phyloP scores from a whole-genome alignment of 139 green algal species.

The Ulvella scutata region DNA sequence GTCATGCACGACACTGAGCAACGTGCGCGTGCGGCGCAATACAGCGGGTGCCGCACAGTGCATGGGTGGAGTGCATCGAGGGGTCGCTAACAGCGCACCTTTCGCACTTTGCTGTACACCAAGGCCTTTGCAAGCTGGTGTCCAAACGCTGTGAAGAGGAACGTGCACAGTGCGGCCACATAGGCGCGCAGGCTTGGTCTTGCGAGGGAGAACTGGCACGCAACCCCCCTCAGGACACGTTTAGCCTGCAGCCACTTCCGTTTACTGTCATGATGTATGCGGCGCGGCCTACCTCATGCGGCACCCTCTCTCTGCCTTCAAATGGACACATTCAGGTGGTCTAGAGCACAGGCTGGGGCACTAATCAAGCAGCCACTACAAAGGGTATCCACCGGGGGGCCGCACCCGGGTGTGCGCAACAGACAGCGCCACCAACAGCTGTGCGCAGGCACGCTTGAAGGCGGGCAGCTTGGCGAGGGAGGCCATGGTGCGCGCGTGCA shows the following conservation, averaged over 20 bases:
- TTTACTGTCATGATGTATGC: background rate
- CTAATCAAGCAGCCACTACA: too few relatives aligned
- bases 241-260: too few relatives aligned
- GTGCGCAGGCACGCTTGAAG: constrained; percentile 19
- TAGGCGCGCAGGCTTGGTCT: background rate
- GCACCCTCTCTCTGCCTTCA: too few relatives aligned
- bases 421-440: constrained; percentile 34
- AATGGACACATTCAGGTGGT: too few relatives aligned
- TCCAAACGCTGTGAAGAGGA: constrained; percentile 30
- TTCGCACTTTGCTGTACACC: constrained; percentile 50
- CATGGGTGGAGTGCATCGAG: too few relatives aligned
- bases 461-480: constrained; percentile 2
- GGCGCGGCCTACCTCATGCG: too few relatives aligned
- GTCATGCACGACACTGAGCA: too few relatives aligned
- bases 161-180: constrained; percentile 22
- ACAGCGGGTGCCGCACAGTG: too few relatives aligned
- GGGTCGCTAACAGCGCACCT: constrained; percentile 13
- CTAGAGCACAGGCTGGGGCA: too few relatives aligned
- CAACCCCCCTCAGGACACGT: constrained; percentile 32
- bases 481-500: constrained; percentile 30
- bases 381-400: background rate
- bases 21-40: too few relatives aligned
- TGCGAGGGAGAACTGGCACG: constrained; percentile 27
- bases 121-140: constrained; percentile 40
- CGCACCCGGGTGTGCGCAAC: constrained; percentile 23